These are phyloP conservation scores for Cytospora mali DNA, from an alignment of 2,329 filamentous ascomycete species.

Conservation along the genomic window DNA sequence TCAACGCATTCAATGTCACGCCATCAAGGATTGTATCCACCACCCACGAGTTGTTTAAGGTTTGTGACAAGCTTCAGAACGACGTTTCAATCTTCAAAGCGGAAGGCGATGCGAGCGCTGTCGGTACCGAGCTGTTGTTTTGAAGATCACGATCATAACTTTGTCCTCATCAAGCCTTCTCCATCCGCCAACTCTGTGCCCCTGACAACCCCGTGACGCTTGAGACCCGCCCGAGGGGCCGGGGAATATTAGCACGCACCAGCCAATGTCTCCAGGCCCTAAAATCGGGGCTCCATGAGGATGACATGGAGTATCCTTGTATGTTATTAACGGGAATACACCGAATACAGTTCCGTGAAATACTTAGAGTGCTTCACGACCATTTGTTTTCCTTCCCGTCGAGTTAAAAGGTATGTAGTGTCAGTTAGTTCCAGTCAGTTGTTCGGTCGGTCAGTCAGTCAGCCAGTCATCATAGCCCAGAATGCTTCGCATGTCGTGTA, in stretches of 20 bases:
- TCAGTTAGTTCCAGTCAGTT: too few species aligned
- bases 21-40: neutral
- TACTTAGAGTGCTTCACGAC: neutral
- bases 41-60: neutral
- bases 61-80: neutral
- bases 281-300: neutral
- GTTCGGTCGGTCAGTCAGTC: too few species aligned
- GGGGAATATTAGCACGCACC: neutral
- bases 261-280: neutral
- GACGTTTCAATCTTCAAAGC: neutral
- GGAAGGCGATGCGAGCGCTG: neutral
- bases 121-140: neutral
- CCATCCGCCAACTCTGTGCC: constrained; percentile 1
- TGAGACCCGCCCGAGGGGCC: neutral
- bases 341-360: neutral
- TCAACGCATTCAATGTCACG: neutral
- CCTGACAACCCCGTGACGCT: neutral
- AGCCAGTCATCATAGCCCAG: too few species aligned
- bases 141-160: neutral
- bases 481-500: too few species aligned
- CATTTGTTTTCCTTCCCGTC: neutral
- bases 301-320: neutral
- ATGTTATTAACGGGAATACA: neutral
- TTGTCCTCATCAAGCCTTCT: neutral
- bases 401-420: too few species aligned